A percentile compares a stretch with the other conserved stretches of the same genome.
Evolutionary conservation across 1,284 basidiomycete genomes (phyloP).

Genomic region (Agroathelia rolfsii): DNA sequence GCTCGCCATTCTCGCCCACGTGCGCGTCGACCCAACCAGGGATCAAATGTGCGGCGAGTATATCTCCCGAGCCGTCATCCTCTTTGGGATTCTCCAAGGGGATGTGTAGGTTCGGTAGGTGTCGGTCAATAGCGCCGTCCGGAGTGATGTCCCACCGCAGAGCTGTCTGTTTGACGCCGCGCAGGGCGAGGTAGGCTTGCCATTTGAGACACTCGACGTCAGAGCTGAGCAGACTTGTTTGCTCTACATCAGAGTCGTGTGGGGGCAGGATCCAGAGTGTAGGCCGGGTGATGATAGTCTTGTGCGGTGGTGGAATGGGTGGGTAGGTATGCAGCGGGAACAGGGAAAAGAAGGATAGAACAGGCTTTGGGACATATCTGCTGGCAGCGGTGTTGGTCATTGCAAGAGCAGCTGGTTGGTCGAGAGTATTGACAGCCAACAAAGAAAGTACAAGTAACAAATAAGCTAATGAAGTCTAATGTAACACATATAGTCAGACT

Average conservation of each 20-base stretch:
- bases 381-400: too few species aligned
- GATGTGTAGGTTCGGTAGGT: slow-evolving; percentile 58
- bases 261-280: slow-evolving; percentile 61
- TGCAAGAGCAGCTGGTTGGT: slow-evolving; percentile 9
- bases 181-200: slow-evolving; percentile 73
- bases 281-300: slow-evolving; percentile 24
- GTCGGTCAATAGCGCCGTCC: slow-evolving; percentile 55
- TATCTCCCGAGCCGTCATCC: slow-evolving; percentile 29
- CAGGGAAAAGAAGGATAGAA: slow-evolving; percentile 38
- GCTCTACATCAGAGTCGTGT: slow-evolving; percentile 12
- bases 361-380: slow-evolving; percentile 25
- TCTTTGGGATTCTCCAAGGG: slow-evolving; percentile 22
- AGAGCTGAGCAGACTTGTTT: slow-evolving; percentile 39
- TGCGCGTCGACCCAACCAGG: slow-evolving; percentile 58
- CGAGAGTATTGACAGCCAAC: too few species aligned
- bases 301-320: slow-evolving; percentile 23
- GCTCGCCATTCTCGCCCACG: slow-evolving; percentile 29
- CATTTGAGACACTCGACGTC: slow-evolving; percentile 80
- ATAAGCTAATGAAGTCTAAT: too few species aligned
- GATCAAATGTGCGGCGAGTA: slow-evolving; percentile 56
- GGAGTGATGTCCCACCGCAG: slow-evolving; percentile 57
- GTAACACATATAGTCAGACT: too few species aligned
- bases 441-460: too few species aligned
- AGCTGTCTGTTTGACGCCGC: slow-evolving; percentile 38
- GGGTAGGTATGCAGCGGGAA: slow-evolving; percentile 43